Base-by-base conservation (phyloP, 2,329 filamentous ascomycete genomes). In the Orbilia brochopaga region DNA sequence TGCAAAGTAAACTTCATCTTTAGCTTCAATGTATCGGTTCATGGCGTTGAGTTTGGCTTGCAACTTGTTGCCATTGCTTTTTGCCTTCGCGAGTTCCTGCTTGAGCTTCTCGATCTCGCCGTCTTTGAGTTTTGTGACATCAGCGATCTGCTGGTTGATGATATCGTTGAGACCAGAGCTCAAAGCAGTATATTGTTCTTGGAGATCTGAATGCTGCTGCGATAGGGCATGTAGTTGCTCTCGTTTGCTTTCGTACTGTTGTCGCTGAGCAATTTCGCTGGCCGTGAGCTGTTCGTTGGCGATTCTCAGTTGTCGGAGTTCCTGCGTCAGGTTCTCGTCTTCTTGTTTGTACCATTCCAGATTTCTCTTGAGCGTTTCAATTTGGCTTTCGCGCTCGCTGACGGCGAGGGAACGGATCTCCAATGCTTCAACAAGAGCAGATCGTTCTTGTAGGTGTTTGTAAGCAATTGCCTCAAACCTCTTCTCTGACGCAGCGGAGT, bases 1-100 rank as follows among this genome's bases (percentile, higher is more conserved):
- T 78, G 97, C 92, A 78, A 99, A 97, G 83, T 97, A 92, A 81
- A 97, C 92, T 79, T 97, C 92, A 78, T 97, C 92, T 75, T 86
- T 87, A 73, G 92, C 83, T 54, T 85, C 85, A 74, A 97, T 87
- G 81, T 95, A 93, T 76, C 86, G 86, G 40, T 73, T 64, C 69
- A 83, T 78, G 21, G 80, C 80, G 73, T 88, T 82, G 53, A 89
- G 87, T 78, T 88, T 81, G 65, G 80, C 79, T 76, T 86, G 83
- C 80, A 86, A 81, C 69, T 82, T 80, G 65, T 84, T 83, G 56
- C 89, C 85, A 77, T 85, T 82, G 69, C 85, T 83, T 76, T 87
- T 85, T 63, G 92, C 90, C 30, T 84, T 85, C 70, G 91, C 87
- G 40, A 99, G 85, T 78, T 97, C 89, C 54, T 85, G 84, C 55